Evolutionary conservation across 768 basidiomycete genomes (phyloP), one percentile per base, ranked within the genome.

Genomic region (Mycena capillaripes): DNA sequence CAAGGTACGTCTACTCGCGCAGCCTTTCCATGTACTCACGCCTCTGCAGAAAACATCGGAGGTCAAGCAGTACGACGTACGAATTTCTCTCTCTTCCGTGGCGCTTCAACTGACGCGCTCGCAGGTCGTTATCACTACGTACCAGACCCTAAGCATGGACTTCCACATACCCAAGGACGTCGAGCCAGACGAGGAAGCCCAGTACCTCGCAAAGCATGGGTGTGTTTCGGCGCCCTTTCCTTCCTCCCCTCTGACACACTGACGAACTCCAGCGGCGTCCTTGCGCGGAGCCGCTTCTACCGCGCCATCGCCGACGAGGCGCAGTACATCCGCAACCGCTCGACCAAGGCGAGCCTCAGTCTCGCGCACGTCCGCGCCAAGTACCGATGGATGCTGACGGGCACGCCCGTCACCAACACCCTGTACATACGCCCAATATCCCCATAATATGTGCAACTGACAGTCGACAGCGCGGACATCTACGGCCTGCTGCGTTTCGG

Each of bases 351-450:
- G 12, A 93, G 91, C 75, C 82, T 88, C 32, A 88, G 87, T 42
- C 83, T 92, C 23, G 89, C 91, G 1, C 86, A 88, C 75, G 83
- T 96, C 32, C 85, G 89, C 50, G 81, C 91, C 0, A 90, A 87
- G 70, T 92, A 92, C 75, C 84, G 94, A 25, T 96, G 95, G 95
- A 90, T 90, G 84, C 83, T 95, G 29, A 95, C 93, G 0, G 92
- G 93, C 40, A 93, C 93, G 0, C 92, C 93, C 1, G 88, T 93
- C 12, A 93, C 92, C 0, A 93, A 94, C 66, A 89, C 91, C 3
- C 81, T 90, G 92, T 92, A 75, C 5, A 85, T 68, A 21, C 29
- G 4, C 40, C 25, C 1, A 5, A 23, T 25, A 10, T 7, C 8
- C 14, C 36, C 19, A 3, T 10, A 4, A 34, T 17, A 16, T 25